These are phyloP conservation scores for Proteromonas lacertae DNA, from an alignment of 352 stramenopile species.

Conservation along the genomic window DNA sequence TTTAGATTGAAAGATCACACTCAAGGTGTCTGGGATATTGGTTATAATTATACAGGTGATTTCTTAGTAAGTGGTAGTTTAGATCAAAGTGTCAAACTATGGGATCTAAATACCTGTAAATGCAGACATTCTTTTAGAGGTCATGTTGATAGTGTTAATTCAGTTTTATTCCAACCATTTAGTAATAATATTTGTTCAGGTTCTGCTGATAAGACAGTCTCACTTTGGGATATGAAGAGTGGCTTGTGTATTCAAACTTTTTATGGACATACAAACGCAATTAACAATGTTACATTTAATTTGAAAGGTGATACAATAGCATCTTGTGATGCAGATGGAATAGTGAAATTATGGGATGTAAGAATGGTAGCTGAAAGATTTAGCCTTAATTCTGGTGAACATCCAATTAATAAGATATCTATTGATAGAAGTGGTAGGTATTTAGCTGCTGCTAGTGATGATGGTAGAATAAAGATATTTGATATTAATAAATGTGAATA, in stretches of 20 bases:
- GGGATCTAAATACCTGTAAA: conserved; percentile 42
- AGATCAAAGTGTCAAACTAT: conserved; percentile 66
- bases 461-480: conserved; percentile 47
- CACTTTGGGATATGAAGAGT: conserved; percentile 38
- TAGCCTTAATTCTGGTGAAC: conserved; percentile 35
- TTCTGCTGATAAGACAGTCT: conserved; percentile 67
- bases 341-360: conserved; percentile 71
- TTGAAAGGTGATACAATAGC: conserved; percentile 37
- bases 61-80: conserved; percentile 57
- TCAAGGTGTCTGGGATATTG: conserved; percentile 55
- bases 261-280: conserved; percentile 65
- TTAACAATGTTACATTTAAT: conserved; percentile 44
- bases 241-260: conserved; percentile 35
- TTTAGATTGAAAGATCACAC: conserved; percentile 52
- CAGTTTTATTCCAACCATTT: conserved; percentile 56
- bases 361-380: conserved; percentile 55
- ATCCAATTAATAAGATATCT: conserved; percentile 46
- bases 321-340: conserved; percentile 56
- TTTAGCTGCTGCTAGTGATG: conserved; percentile 39
- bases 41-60: conserved; percentile 59
- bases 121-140: conserved; percentile 58
- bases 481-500: conserved; percentile 27
- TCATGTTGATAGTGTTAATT: conserved; percentile 69
- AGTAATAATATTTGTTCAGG: conserved; percentile 56
- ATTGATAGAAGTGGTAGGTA: conserved; percentile 48